These are phyloP conservation scores for Petasospora fabianii DNA, from an alignment of 1,139 yeast genomes.

Conservation along the genomic window DNA sequence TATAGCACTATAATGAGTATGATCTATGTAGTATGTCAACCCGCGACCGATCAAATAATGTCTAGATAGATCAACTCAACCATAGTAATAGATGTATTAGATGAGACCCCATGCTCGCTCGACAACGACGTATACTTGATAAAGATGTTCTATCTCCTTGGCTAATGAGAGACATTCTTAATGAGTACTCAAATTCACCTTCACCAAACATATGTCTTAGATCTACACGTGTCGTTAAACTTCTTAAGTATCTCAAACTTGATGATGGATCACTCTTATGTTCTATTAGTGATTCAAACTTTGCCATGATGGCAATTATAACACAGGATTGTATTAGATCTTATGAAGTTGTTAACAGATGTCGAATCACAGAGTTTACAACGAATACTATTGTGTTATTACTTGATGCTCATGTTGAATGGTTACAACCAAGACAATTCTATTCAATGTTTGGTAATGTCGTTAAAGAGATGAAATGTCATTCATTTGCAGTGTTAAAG, in stretches of 20 bases:
- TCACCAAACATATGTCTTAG: background rate
- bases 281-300: slow-evolving; percentile 10
- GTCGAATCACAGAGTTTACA: slow-evolving; percentile 11
- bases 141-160: background rate
- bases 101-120: too few relatives aligned
- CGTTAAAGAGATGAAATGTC: background rate
- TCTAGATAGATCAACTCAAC: background rate
- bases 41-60: too few relatives aligned
- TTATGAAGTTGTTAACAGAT: slow-evolving; percentile 8
- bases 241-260: slow-evolving; percentile 8
- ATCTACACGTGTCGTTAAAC: slow-evolving; percentile 2
- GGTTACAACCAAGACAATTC: slow-evolving; percentile 6
- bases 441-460: background rate
- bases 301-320: slow-evolving; percentile 7
- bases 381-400: slow-evolving; percentile 7
- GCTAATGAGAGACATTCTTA: background rate
- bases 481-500: slow-evolving; percentile 5
- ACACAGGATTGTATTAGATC: background rate
- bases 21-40: too few relatives aligned
- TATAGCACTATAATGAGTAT: too few relatives aligned
- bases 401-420: slow-evolving; percentile 1
- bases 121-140: too few relatives aligned
- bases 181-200: background rate
- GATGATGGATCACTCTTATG: slow-evolving; percentile 7
- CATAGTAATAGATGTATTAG: too few relatives aligned